A percentile compares a stretch with the other conserved stretches of the same genome.
These are phyloP conservation scores for Emmonsiellopsis sp. DNA, from an alignment of 2,329 filamentous ascomycete genomes.

Conservation along the genomic window DNA sequence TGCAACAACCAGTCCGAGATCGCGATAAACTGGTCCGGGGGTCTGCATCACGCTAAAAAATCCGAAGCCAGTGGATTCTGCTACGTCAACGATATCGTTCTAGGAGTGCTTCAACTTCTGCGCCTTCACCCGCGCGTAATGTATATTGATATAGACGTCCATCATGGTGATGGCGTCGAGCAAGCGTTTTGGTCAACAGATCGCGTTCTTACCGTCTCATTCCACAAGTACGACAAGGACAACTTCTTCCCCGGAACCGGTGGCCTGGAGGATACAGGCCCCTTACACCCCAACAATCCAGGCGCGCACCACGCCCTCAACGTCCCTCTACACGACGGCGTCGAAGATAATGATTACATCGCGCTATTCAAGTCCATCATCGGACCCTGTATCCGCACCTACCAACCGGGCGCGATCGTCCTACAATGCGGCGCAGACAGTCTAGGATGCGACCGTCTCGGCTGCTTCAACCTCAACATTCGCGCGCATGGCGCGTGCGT, in stretches of 20 bases:
- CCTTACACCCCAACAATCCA: constrained; percentile 70
- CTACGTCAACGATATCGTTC: constrained; percentile 97
- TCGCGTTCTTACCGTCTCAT: constrained; percentile 84
- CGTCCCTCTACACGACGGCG: constrained; percentile 80
- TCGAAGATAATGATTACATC: constrained; percentile 82
- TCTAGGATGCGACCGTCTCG: constrained; percentile 82
- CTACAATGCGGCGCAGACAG: constrained; percentile 94
- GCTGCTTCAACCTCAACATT: constrained; percentile 94
- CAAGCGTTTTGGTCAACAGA: constrained; percentile 86
- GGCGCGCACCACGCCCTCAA: constrained; percentile 87
- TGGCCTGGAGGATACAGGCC: constrained; percentile 75
- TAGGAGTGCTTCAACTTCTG: constrained; percentile 81
- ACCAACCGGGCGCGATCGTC: constrained; percentile 83
- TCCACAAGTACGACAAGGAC: constrained; percentile 87
- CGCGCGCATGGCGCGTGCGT: constrained; percentile 89
- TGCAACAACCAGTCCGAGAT: constrained; percentile 83
- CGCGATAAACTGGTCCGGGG: constrained; percentile 95
- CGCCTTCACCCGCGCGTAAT: constrained; percentile 74
- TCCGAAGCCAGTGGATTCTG: constrained; percentile 91
- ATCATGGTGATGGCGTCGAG: constrained; percentile 84
- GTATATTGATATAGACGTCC: constrained; percentile 91
- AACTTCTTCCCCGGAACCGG: constrained; percentile 87
- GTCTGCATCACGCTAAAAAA: constrained; percentile 92
- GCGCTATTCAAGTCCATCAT: constrained; percentile 77
- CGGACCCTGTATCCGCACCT: constrained; percentile 66